Evolutionary conservation across 257 asterid genomes (phyloP).

Genomic region (Scutellaria galericulata): DNA sequence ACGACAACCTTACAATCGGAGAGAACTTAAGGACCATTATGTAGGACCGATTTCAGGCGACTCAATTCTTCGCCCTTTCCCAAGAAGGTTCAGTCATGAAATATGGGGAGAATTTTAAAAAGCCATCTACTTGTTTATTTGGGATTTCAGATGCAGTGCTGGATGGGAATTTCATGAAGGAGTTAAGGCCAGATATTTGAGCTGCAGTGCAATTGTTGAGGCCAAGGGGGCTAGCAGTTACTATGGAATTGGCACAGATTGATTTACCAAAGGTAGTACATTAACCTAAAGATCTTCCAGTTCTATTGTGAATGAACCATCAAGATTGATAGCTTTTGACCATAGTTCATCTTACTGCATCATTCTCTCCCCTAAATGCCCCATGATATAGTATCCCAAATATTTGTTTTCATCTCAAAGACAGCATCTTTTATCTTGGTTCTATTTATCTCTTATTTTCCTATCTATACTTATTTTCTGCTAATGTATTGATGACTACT

Average conservation of each 20-base stretch:
- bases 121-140: too few species aligned
- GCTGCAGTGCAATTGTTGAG: too few species aligned
- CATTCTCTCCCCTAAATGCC: neutral
- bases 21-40: too few species aligned
- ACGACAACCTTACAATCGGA: too few species aligned
- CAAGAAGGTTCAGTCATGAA: too few species aligned
- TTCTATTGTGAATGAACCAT: slow-evolving; percentile 14
- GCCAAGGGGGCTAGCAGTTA: too few species aligned
- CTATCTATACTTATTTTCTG: neutral
- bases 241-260: neutral
- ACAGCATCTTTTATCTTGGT: neutral
- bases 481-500: slow-evolving; percentile 2
- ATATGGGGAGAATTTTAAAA: too few species aligned
- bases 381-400: slow-evolving; percentile 12
- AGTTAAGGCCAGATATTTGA: too few species aligned
- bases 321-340: neutral
- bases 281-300: slow-evolving; percentile 2
- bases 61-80: too few species aligned
- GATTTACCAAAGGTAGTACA: slow-evolving; percentile 1
- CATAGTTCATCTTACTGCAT: slow-evolving; percentile 4
- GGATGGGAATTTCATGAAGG: too few species aligned
- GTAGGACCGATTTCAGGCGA: too few species aligned
- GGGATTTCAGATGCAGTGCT: too few species aligned
- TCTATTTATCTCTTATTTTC: neutral
- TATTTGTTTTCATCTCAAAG: slow-evolving; percentile 13